Evolutionary conservation across 345 rosid species (phyloP).

Genomic region (Linum trigynum): DNA sequence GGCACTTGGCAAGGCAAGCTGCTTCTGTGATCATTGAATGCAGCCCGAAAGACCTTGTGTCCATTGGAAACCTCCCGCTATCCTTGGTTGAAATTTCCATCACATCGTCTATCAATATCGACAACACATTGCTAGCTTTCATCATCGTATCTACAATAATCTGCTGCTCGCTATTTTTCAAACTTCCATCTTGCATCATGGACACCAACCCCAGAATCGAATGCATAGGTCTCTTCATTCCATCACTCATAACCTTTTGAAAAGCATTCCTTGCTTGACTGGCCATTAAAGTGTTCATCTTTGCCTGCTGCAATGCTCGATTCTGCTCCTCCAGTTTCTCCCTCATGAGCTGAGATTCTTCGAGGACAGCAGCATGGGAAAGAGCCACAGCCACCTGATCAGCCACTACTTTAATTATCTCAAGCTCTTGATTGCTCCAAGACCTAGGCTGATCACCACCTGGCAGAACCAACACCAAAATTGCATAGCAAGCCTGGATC

Average conservation of each 20-base stretch:
- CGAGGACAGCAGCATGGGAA: constrained; percentile 92
- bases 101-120: constrained; percentile 69
- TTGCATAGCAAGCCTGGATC: constrained; percentile 57
- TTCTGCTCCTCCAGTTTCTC: constrained; percentile 82
- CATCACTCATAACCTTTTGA: constrained; percentile 86
- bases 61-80: constrained; percentile 56
- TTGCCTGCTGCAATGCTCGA: constrained; percentile 62
- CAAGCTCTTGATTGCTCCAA: constrained; percentile 77
- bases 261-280: constrained; percentile 70
- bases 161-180: constrained; percentile 42
- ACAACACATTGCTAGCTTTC: constrained; percentile 64
- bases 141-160: constrained; percentile 70
- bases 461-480: constrained; percentile 80
- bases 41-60: constrained; percentile 46
- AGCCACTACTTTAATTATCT: constrained; percentile 89
- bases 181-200: constrained; percentile 54
- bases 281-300: constrained; percentile 71
- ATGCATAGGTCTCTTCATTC: constrained; percentile 93
- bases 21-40: constrained; percentile 65
- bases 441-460: constrained; percentile 38
- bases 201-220: constrained; percentile 71
- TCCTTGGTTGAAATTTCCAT: constrained; percentile 65
- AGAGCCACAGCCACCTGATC: constrained; percentile 97
- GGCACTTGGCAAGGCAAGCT: constrained; percentile 71
- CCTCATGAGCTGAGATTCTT: constrained; percentile 92